Base-by-base conservation (phyloP, 495 filamentous ascomycete genomes). In the Evansstolkia leycettana region DNA sequence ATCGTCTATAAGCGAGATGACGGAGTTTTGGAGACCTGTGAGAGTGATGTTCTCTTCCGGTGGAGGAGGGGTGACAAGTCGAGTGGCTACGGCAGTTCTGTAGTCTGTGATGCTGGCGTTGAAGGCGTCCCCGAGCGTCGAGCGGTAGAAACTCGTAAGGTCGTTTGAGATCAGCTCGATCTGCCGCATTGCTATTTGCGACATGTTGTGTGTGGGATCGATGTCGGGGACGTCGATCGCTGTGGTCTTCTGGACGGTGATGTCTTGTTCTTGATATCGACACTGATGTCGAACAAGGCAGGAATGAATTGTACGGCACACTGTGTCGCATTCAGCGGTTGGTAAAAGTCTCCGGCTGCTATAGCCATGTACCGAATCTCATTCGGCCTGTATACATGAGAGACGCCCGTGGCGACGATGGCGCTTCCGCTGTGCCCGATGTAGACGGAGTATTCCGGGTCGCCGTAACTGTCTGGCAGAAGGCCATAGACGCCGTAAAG, bases 1-100 rank as follows among this genome's bases (percentile, higher is more conserved):
- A 18, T 61, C 51, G 34, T 64, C 60, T 3, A 50, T 29, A 34
- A 59, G 46, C 0, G 56, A 51, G 0, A 32, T 41, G 12, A 62
- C 18, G 2, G 51, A 45, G 13, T 62, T 53, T n/a, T 40, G 42
- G 5, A 64, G 30, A 17, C 51, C 58, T 4, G 36, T 43, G 24
- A 60, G 39, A 1, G 44, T 46, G 10, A 48, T 43, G n/a, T 52
- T 45, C 1, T 23, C 24, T 16, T 46, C 39, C 3, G 43, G 18
- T 5, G 45, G 33, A 0, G 19, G 28, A 0, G 19, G 28, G 6
- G 27, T 37, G 8, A 34, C 9, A 9, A 23, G 9, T 23, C 36
- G 23, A 12, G 34, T 32, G 26, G 28, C 26, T n/a, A 33, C 17
- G 6, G 31, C 24, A 12, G 42, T 45, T 27, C 36, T 46, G 20